These are phyloP conservation scores for Pythium oligandrum DNA, from an alignment of 352 stramenopile genomes.

Conservation along the genomic window DNA sequence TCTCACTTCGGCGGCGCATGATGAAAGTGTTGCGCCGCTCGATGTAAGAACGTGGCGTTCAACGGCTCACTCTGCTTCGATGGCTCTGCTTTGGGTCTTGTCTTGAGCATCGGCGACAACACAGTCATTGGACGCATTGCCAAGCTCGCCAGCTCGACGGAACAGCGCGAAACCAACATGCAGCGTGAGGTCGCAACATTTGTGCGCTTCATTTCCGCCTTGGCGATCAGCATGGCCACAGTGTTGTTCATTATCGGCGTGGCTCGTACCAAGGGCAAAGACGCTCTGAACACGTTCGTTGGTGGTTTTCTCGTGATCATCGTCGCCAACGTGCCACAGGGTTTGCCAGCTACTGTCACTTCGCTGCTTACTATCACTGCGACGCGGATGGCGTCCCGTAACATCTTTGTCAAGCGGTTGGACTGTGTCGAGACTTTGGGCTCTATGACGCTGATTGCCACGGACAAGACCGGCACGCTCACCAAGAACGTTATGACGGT, in stretches of 20 bases:
- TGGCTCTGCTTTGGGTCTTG: too few relatives aligned
- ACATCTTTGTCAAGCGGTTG: too few relatives aligned
- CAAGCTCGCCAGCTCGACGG: neutral
- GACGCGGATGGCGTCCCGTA: slow-evolving; percentile 42
- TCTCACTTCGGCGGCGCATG: too few relatives aligned
- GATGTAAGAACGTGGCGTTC: too few relatives aligned
- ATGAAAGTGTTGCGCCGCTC: too few relatives aligned
- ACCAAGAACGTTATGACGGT: slow-evolving; percentile 58
- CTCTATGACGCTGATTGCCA: slow-evolving; percentile 83
- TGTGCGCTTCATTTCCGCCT: slow-evolving; percentile 1
- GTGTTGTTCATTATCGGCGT: slow-evolving; percentile 27
- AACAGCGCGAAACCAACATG: neutral
- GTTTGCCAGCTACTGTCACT: slow-evolving; percentile 84
- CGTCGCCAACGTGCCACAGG: slow-evolving; percentile 67
- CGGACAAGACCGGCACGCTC: slow-evolving; percentile 90
- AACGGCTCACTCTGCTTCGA: too few relatives aligned
- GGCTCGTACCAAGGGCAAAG: slow-evolving; percentile 20
- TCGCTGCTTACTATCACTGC: slow-evolving; percentile 85
- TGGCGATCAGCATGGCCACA: slow-evolving; percentile 19
- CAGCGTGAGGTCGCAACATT: neutral
- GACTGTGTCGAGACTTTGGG: slow-evolving; percentile 86
- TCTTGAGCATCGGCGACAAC: too few relatives aligned
- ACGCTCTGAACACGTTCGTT: slow-evolving; percentile 32
- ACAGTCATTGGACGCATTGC: too few relatives aligned
- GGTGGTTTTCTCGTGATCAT: slow-evolving; percentile 41